These are phyloP conservation scores for Friedmanniomyces simplex DNA, from an alignment of 495 filamentous ascomycete species.

Conservation along the genomic window DNA sequence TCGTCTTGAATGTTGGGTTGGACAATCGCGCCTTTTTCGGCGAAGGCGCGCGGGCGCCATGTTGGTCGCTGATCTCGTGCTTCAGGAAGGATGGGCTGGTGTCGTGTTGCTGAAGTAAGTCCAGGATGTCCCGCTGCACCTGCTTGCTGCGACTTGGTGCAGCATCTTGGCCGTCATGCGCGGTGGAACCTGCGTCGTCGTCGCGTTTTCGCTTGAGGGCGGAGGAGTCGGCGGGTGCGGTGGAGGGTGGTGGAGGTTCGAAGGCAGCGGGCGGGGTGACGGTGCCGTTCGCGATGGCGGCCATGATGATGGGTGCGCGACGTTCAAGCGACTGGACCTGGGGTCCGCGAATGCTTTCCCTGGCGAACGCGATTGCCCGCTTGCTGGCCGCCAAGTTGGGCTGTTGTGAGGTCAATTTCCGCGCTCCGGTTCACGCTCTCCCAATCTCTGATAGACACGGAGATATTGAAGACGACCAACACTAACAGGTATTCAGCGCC, in stretches of 20 bases:
- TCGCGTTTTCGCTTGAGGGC: constrained; percentile 20
- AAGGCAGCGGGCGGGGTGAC: constrained; percentile 22
- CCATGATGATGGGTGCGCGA: constrained; percentile 16
- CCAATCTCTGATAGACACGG: too few relatives aligned
- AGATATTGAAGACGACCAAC: too few relatives aligned
- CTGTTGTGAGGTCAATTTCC: too few relatives aligned
- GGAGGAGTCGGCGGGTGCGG: neutral
- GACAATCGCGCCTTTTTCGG: constrained; percentile 30
- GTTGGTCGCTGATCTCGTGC: constrained; percentile 10
- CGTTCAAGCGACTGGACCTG: neutral
- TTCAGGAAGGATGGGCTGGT: constrained; percentile 30
- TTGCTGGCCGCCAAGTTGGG: neutral
- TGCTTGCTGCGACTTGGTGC: neutral
- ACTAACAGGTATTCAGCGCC: too few relatives aligned
- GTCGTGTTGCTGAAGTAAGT: constrained; percentile 19
- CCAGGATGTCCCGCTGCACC: constrained; percentile 16
- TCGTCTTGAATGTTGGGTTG: neutral
- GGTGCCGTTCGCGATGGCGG: constrained; percentile 26
- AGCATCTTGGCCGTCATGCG: neutral
- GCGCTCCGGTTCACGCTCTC: too few relatives aligned
- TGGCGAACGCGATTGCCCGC: neutral
- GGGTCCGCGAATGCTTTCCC: neutral
- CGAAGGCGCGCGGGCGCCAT: constrained; percentile 21
- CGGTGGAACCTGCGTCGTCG: neutral
- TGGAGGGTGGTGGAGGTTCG: constrained; percentile 17